Base-by-base conservation (phyloP, 2,329 filamentous ascomycete species). In the Trichoderma atrobrunneum region DNA sequence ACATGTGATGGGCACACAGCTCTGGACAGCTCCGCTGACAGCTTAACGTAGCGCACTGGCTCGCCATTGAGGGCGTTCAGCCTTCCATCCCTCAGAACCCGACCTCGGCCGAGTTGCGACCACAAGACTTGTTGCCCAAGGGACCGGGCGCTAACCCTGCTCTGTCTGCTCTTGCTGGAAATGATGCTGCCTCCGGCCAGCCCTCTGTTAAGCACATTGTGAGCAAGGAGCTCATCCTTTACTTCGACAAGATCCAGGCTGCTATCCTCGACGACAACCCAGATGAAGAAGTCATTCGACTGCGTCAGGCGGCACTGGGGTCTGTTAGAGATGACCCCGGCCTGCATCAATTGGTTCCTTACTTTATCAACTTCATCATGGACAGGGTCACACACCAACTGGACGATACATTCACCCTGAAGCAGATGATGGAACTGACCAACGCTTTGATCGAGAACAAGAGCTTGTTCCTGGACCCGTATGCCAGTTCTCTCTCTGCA, bases 1-100 rank as follows among this genome's bases (percentile, higher is more conserved):
- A 14, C 14, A 6, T 28, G 32, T 1, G 11, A 24, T 34, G 36
- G 32, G 7, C 24, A 4, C 28, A 6, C 14, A 21, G 24, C 18
- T 14, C 12, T 54, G 48, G n/a, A 28, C 14, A n/a, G 56, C 57
- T 70, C 59, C 16, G 28, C 62, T 51, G 39, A 78, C 76, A 39
- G 74, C 60, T 68, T 16, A 26, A 51, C 71, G 18, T 78, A 95
- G 96, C 93, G 73, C 96, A 99, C 83, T 99, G 96, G 95, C 90
- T 98, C 73, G 95, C 96, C 26, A 94, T 99, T 63, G 96, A 99
- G 85, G 96, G 96, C 72, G 96, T 98, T 32, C 95, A 99, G 80
- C 96, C 96, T 2, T 93, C 94, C 0, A 98, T 98, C 77, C 94
- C 95, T 2, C 95, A 98, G 81, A 99, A 99, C 81, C 96, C 96